Percentiles rank a stretch among this genome's conserved stretches.
Conservation (phyloP, 2,329 filamentous ascomycete genomes). For the Talaromyces islandicus region DNA sequence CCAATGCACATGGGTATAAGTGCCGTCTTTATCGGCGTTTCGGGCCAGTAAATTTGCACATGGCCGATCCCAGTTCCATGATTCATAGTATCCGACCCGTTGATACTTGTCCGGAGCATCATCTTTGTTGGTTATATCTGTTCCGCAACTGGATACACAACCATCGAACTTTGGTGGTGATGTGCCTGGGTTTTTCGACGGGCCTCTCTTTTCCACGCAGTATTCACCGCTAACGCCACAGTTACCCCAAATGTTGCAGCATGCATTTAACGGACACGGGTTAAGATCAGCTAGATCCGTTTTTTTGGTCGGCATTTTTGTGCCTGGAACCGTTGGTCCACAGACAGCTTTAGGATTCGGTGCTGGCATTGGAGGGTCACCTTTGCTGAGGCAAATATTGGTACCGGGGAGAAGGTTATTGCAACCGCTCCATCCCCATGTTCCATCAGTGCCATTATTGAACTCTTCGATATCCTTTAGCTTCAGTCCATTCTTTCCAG, state of each 20-base stretch:
- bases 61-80: slow-evolving; percentile 20
- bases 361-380: slow-evolving; percentile 30
- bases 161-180: slow-evolving; percentile 25
- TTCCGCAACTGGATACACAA: slow-evolving; percentile 40
- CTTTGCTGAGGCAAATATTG: slow-evolving; percentile 32
- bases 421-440: slow-evolving; percentile 39
- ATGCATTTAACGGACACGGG: slow-evolving; percentile 36
- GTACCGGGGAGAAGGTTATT: slow-evolving; percentile 17
- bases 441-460: slow-evolving; percentile 27
- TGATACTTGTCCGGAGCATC: not conserved
- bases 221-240: slow-evolving; percentile 40
- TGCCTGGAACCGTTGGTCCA: slow-evolving; percentile 37
- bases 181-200: slow-evolving; percentile 32
- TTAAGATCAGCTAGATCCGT: slow-evolving; percentile 27
- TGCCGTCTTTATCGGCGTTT: not conserved
- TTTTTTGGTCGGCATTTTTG: slow-evolving; percentile 4
- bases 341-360: slow-evolving; percentile 30
- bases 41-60: slow-evolving; percentile 20
- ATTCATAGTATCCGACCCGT: slow-evolving; percentile 27
- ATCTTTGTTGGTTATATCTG: slow-evolving; percentile 23
- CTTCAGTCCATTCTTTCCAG: not conserved
- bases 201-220: slow-evolving; percentile 23
- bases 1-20: slow-evolving; percentile 21
- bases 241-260: slow-evolving; percentile 38
- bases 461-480: not conserved